phyloP scores from a whole-genome alignment of 1,284 basidiomycete species.

The Psilocybe mexicana region DNA sequence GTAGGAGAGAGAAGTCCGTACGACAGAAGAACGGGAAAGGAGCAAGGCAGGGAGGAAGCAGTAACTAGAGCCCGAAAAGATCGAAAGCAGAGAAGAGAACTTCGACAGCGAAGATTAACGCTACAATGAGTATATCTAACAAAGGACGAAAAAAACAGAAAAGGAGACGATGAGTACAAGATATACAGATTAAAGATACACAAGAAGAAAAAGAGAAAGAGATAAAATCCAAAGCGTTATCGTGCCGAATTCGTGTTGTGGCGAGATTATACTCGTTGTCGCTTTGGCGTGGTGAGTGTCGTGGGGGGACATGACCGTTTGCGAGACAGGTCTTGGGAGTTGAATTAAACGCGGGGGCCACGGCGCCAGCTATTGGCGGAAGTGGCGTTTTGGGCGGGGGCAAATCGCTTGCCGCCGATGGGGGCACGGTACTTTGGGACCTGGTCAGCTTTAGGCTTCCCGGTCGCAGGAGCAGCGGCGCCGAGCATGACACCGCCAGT shows the following conservation, averaged over 20 bases:
- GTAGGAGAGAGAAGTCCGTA: no score
- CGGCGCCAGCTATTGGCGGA: slow-evolving; percentile 14
- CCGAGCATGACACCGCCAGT: slow-evolving; percentile 84
- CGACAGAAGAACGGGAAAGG: no score
- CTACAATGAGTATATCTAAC: slow-evolving; percentile 8
- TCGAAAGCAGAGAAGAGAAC: neutral
- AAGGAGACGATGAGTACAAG: neutral
- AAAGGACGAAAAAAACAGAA: neutral
- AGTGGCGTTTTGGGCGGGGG: slow-evolving; percentile 9
- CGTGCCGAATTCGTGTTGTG: neutral
- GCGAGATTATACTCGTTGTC: neutral
- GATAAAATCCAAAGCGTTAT: neutral
- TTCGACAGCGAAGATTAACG: slow-evolving; percentile 5
- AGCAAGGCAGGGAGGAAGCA: neutral
- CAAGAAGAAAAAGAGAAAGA: neutral
- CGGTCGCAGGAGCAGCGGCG: slow-evolving; percentile 17
- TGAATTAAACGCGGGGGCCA: slow-evolving; percentile 8
- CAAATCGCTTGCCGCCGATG: slow-evolving; percentile 14
- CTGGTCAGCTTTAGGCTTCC: slow-evolving; percentile 4
- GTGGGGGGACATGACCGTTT: neutral
- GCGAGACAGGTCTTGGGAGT: neutral
- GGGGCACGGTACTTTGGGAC: slow-evolving; percentile 16
- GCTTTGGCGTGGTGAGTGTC: neutral
- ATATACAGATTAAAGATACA: slow-evolving; percentile 7
- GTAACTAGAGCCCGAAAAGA: neutral